phyloP scores from a whole-genome alignment of 768 basidiomycete genomes.

The Serendipita sp. region DNA sequence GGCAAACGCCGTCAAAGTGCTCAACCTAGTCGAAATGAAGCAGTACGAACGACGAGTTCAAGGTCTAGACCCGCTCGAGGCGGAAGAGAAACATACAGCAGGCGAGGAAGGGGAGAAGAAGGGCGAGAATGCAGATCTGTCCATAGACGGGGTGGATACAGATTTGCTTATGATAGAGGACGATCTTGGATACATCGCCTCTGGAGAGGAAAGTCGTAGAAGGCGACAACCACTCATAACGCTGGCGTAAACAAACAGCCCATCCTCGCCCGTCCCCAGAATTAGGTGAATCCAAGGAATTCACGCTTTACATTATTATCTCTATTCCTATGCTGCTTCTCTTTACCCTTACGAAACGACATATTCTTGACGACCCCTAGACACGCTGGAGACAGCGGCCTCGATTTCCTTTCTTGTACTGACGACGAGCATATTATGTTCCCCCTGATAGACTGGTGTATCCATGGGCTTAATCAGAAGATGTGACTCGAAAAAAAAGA shows the following conservation, averaged over 20 bases:
- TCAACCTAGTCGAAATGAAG: neutral
- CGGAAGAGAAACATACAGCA: neutral
- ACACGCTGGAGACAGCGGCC: too few species aligned
- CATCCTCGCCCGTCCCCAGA: too few species aligned
- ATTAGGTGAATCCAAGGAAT: too few species aligned
- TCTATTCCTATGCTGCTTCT: neutral
- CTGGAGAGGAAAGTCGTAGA: neutral
- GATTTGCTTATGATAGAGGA: neutral
- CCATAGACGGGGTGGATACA: neutral
- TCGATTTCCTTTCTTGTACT: too few species aligned
- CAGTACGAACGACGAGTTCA: neutral
- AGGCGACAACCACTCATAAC: neutral
- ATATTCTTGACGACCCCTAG: too few species aligned
- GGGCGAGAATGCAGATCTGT: neutral
- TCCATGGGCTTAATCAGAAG: too few species aligned
- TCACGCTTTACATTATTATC: neutral
- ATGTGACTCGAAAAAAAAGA: too few species aligned
- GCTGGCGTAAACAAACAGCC: too few species aligned
- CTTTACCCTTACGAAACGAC: too few species aligned
- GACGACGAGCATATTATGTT: too few species aligned
- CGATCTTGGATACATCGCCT: neutral
- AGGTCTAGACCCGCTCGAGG: neutral
- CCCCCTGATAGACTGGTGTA: too few species aligned
- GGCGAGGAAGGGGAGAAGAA: neutral
- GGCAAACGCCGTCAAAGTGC: conserved; percentile 2